These are phyloP conservation scores for Helotiales sp. DNA, from an alignment of 2,329 filamentous ascomycete species.

Conservation along the genomic window DNA sequence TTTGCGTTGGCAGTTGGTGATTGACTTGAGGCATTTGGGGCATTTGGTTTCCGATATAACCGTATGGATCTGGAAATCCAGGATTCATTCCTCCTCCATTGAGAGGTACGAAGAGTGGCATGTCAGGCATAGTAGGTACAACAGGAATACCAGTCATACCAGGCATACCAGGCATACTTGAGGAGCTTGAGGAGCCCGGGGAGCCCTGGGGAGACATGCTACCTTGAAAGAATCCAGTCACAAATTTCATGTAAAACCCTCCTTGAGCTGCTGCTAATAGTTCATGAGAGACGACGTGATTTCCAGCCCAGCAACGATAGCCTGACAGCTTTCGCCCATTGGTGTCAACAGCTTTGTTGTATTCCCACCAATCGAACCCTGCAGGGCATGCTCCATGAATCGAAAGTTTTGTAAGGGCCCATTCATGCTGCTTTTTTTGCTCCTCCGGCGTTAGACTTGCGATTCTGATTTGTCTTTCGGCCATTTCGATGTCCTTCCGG, in stretches of 20 bases:
- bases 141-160: no score
- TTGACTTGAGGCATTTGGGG: no score
- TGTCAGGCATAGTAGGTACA: no score
- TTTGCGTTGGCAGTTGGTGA: no score
- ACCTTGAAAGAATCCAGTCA: not conserved
- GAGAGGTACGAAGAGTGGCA: no score
- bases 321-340: not conserved
- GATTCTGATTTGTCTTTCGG: not conserved
- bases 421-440: not conserved
- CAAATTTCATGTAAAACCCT: not conserved
- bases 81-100: no score
- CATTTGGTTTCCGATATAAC: no score
- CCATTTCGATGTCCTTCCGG: constrained; percentile 8
- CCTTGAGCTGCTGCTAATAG: constrained; percentile 1
- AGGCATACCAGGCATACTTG: no score
- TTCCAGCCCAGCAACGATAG: constrained; percentile 3
- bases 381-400: not conserved
- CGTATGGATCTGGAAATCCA: no score
- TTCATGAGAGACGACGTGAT: not conserved
- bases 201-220: no score
- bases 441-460: not conserved
- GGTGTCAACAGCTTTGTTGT: not conserved
- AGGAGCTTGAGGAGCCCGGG: no score
- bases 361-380: not conserved
- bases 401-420: not conserved